phyloP scores from a whole-genome alignment of 768 basidiomycete species.

The Suillus clintonianus region DNA sequence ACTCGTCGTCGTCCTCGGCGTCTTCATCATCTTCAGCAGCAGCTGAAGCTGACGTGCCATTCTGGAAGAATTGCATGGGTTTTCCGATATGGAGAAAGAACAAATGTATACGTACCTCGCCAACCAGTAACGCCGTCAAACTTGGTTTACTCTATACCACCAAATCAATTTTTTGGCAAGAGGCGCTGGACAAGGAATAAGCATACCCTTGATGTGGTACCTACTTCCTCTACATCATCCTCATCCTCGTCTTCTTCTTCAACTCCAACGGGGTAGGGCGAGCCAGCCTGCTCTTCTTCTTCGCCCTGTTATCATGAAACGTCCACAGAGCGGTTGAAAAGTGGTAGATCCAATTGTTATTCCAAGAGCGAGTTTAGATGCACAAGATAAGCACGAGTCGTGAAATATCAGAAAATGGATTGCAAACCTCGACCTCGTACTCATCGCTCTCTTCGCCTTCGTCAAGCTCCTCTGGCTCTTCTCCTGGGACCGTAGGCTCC shows the following conservation, averaged over 20 bases:
- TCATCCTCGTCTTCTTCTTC: slow-evolving; percentile 23
- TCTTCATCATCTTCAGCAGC: slow-evolving; percentile 10
- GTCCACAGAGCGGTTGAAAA: background rate
- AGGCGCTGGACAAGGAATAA: background rate
- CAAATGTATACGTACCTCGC: slow-evolving; percentile 13
- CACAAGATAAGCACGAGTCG: background rate
- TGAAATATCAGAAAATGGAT: background rate
- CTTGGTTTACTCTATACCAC: slow-evolving; percentile 11
- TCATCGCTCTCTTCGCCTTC: slow-evolving; percentile 30
- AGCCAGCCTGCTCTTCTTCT: slow-evolving; percentile 7
- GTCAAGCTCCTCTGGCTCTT: slow-evolving; percentile 9
- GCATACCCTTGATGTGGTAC: slow-evolving; percentile 11
- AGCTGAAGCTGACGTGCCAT: slow-evolving; percentile 11
- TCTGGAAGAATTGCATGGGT: slow-evolving; percentile 3
- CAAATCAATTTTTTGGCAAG: slow-evolving; percentile 4
- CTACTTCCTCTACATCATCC: slow-evolving; percentile 12
- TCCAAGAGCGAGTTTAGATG: background rate
- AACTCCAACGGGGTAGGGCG: background rate
- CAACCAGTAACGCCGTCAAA: slow-evolving; percentile 25
- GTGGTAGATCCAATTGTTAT: background rate
- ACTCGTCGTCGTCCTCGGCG: slow-evolving; percentile 20
- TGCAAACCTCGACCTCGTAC: slow-evolving; percentile 27
- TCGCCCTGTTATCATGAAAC: slow-evolving; percentile 16
- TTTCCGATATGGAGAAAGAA: background rate
- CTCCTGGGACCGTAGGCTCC: slow-evolving; percentile 11